These are phyloP conservation scores for Imleria badia DNA, from an alignment of 768 basidiomycete genomes.

Conservation along the genomic window DNA sequence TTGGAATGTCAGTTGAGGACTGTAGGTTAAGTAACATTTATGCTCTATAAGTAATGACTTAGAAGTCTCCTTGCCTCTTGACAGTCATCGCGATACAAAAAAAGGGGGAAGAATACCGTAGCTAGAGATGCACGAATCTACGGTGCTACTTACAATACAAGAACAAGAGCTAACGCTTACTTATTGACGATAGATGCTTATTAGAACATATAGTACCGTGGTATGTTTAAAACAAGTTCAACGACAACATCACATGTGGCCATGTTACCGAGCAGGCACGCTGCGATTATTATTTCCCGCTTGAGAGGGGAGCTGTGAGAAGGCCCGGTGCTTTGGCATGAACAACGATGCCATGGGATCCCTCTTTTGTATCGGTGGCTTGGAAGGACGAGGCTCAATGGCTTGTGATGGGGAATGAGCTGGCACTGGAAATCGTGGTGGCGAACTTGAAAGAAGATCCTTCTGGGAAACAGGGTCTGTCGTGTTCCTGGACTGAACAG, in stretches of 20 bases:
- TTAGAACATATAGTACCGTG: neutral
- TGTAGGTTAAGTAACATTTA: neutral
- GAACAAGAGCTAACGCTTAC: slow-evolving; percentile 3
- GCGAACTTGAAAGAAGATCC: slow-evolving; percentile 35
- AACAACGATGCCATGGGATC: slow-evolving; percentile 63
- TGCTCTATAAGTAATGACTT: neutral
- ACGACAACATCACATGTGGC: neutral
- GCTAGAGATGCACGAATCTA: slow-evolving; percentile 11
- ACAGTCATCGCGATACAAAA: slow-evolving; percentile 10
- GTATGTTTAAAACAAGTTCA: neutral
- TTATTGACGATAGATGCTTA: slow-evolving; percentile 6
- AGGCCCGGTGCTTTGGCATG: slow-evolving; percentile 72
- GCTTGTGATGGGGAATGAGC: slow-evolving; percentile 17
- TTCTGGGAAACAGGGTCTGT: slow-evolving; percentile 12
- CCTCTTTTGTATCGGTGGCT: slow-evolving; percentile 49
- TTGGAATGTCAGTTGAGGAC: slow-evolving; percentile 46
- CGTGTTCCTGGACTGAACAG: slow-evolving; percentile 33
- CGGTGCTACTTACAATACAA: slow-evolving; percentile 16
- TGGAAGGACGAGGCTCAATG: slow-evolving; percentile 34
- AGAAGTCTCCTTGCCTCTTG: neutral
- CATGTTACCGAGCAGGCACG: slow-evolving; percentile 23
- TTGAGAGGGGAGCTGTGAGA: slow-evolving; percentile 51
- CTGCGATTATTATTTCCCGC: slow-evolving; percentile 18
- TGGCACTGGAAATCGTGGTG: slow-evolving; percentile 12
- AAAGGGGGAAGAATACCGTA: neutral